Base-by-base conservation (phyloP, 768 basidiomycete genomes). In the Podaxis mareebaensis region DNA sequence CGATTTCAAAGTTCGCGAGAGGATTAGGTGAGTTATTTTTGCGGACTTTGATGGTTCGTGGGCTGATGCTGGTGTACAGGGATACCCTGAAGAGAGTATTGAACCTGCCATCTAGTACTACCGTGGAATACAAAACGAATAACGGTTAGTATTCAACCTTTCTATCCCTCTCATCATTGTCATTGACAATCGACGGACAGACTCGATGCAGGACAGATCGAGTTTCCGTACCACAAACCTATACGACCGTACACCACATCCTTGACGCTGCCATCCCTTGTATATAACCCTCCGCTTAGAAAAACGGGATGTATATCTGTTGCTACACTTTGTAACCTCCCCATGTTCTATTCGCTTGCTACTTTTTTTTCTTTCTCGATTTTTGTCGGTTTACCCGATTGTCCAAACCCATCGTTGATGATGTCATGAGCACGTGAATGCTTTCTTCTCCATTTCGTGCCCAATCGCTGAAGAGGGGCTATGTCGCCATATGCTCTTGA, bases 61-160 rank as follows among this genome's bases (percentile, higher is more conserved):
- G 20, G 22, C 60, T 59, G 55, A 61, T 57, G 36, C 36, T 22
- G 46, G 42, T 10, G 24, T 30, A 44, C 66, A 96, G 95, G 73
- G 93, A 95, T 69, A 90, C 89, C 2, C 85, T 98, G 67, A 83
- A 90, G 53, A 76, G 77, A 68, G 86, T 93, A 13, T 82, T 98
- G 53, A 85, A 87, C 72, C 81, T 98, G 15, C 89, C 95, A 12
- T 70, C 85, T 1, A 79, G 84, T 20, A 96, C 94, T 1, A 83
- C 89, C 65, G 92, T 96, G 87, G 95, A 98, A 73, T 98, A 97
- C 75, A 96, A 96, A 73, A 91, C 93, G 10, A 96, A 96, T 75
- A 94, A 91, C 65, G 92, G 92, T 90, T 62, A 48, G 83, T 65
- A 17, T 15, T 55, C 22, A 22, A 38, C 6, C 20, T 15, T n/a